Evolutionary conservation across 768 basidiomycete species (phyloP), one percentile per base, ranked within the genome.

Genomic region (Stropharia rugosoannulata): DNA sequence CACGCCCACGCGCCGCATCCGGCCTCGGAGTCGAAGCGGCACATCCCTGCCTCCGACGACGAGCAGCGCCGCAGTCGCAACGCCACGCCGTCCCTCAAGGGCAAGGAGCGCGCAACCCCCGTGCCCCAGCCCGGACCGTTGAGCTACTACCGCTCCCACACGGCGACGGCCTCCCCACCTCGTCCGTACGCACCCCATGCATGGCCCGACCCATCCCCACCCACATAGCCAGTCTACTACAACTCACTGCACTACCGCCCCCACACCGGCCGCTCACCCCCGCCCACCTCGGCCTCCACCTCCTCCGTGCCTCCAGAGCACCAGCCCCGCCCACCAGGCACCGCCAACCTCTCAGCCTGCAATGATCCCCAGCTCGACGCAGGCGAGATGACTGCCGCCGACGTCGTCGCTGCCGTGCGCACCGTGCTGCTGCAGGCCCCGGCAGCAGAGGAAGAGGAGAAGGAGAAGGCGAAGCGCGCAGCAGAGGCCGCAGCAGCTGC

Each of bases 121-220:
- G 39, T 18, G 39, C 12, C 73, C 27, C 55, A 66, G 15, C 62
- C 72, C 32, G 73, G 76, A 3, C 72, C 83, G 43, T 79, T 80
- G 16, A 82, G 80, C 59, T 87, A 89, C 67, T 89, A 89, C 65
- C 81, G 85, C 36, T 81, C 80, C 63, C 86, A 88, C 59, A 85
- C 84, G 15, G 68, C 65, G 18, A 75, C 77, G n/a, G 64, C 78
- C 55, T 76, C 19, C 71, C 57, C 80, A 74, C 65, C 69, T 74
- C 8, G 74, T 73, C 49, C 59, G 51, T 44, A 3, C 51, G 51
- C 51, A 60, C 61, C 5, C 55, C n/a, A n/a, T n/a, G n/a, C 60
- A 29, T 63, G 57, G 58, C 52, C 60, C 44, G 55, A 47, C 15
- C 38, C 49, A 59, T 1, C 46, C n/a, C 40, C 64, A 61, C 63